These are phyloP conservation scores for Eutrema yunnanense DNA, from an alignment of 345 rosid species.

Conservation along the genomic window DNA sequence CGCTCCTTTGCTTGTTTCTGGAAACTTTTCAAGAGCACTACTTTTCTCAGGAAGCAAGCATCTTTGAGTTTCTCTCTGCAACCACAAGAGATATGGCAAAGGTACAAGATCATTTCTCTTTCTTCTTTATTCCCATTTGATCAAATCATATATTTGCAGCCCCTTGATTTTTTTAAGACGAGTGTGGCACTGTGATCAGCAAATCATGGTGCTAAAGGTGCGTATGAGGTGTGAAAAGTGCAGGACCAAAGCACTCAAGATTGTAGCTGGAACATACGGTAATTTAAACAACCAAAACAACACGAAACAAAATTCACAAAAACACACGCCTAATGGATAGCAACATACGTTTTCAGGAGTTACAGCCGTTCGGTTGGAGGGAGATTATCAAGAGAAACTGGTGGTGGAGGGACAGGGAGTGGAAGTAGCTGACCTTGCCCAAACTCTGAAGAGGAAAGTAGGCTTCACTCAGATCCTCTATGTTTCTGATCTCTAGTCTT, in stretches of 20 bases:
- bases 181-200: not conserved
- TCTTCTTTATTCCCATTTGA: not conserved
- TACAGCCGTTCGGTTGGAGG: not conserved
- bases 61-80: no score
- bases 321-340: not conserved
- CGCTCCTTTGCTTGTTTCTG: not conserved
- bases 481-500: not conserved
- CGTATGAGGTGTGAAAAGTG: conserved; percentile 16
- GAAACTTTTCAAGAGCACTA: not conserved
- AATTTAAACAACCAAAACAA: not conserved
- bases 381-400: not conserved
- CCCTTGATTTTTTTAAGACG: not conserved
- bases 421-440: not conserved
- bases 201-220: not conserved
- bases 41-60: not conserved
- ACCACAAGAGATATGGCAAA: not conserved
- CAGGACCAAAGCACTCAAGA: conserved; percentile 11
- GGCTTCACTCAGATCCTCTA: conserved; percentile 7
- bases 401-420: not conserved
- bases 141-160: not conserved
- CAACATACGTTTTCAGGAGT: conserved; percentile 14
- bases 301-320: not conserved
- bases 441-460: conserved; percentile 8
- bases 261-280: not conserved
- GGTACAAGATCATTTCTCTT: not conserved